These are phyloP conservation scores for Calonectria multiphialidica DNA, from an alignment of 2,329 filamentous ascomycete genomes.

Conservation along the genomic window DNA sequence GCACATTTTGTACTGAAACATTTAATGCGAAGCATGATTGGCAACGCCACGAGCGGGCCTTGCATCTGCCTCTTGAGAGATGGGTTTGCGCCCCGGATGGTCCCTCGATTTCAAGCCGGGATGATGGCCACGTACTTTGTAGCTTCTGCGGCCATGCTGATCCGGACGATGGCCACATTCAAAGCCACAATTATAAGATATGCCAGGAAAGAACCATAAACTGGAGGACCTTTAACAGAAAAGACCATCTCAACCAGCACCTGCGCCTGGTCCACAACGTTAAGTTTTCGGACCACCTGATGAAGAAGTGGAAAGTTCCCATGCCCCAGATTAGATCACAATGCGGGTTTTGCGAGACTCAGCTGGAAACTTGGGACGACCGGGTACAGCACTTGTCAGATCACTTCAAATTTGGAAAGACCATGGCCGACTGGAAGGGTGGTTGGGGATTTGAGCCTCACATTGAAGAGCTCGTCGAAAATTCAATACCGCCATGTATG, in stretches of 20 bases:
- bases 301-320: slow-evolving; percentile 50
- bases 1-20: slow-evolving; percentile 58
- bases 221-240: slow-evolving; percentile 58
- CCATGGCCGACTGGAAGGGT: slow-evolving; percentile 56
- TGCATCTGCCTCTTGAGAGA: slow-evolving; percentile 57
- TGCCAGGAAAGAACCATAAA: slow-evolving; percentile 61
- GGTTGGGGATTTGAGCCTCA: slow-evolving; percentile 55
- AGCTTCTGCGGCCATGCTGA: slow-evolving; percentile 52
- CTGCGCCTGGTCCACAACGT: slow-evolving; percentile 53
- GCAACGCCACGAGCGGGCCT: slow-evolving; percentile 62
- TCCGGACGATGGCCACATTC: slow-evolving; percentile 47
- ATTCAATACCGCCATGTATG: slow-evolving; percentile 54
- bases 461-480: slow-evolving; percentile 51
- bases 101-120: slow-evolving; percentile 49
- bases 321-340: slow-evolving; percentile 51
- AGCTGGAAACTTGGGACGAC: slow-evolving; percentile 50
- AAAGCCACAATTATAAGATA: slow-evolving; percentile 50
- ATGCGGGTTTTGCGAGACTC: slow-evolving; percentile 53
- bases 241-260: slow-evolving; percentile 57
- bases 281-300: slow-evolving; percentile 46
- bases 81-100: slow-evolving; percentile 57
- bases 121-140: slow-evolving; percentile 28
- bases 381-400: slow-evolving; percentile 51
- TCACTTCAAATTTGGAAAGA: slow-evolving; percentile 53
- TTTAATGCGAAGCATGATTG: slow-evolving; percentile 59